Base-by-base conservation (phyloP, 345 rosid species). In the Rhizophora apiculata region DNA sequence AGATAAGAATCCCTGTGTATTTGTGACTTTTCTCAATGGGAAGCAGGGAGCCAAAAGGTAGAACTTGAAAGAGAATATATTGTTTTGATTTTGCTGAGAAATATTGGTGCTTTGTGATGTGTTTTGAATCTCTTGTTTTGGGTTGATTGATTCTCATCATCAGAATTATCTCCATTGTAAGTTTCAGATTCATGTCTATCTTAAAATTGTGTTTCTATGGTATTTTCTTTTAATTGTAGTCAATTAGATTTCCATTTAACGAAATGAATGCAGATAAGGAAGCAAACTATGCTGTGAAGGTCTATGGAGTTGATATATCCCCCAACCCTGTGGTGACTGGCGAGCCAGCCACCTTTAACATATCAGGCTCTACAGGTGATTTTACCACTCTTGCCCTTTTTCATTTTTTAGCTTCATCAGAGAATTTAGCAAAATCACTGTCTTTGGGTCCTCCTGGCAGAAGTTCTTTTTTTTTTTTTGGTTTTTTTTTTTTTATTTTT, bases 291-390 rank as follows among this genome's bases (percentile, higher is more conserved):
- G 79, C 63, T 4, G 87, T 89, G 37, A 82, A 79, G 74, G 85
- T 88, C 20, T 62, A 49, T 0, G 84, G 81, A 63, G 83, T 90
- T 19, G 60, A 74, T 74, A 85, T 90, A 74, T 76, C 84, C 4
- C 91, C 91, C n/a, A 49, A 82, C 46, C 96, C 91, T 0, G 87
- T 86, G 63, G 76, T 71, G 36, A 58, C 81, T 60, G 93, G 89
- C 31, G 7, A 76, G 46, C 81, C 83, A 0, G 90, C 93, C 43
- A 80, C 81, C 57, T 86, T 88, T 64, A 82, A 76, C 53, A 82
- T 90, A 71, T 83, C 77, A 4, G 88, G 88, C 72, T 79, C 86
- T 64, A 81, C 89, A 31, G 87, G 93, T 88, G 76, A 68, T 11
- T 57, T 31, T 8, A 27, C 4, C 29, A 9, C 21, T 16, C 18